phyloP scores from a whole-genome alignment of 495 filamentous ascomycete genomes.

The Neurospora tetrasperma region DNA sequence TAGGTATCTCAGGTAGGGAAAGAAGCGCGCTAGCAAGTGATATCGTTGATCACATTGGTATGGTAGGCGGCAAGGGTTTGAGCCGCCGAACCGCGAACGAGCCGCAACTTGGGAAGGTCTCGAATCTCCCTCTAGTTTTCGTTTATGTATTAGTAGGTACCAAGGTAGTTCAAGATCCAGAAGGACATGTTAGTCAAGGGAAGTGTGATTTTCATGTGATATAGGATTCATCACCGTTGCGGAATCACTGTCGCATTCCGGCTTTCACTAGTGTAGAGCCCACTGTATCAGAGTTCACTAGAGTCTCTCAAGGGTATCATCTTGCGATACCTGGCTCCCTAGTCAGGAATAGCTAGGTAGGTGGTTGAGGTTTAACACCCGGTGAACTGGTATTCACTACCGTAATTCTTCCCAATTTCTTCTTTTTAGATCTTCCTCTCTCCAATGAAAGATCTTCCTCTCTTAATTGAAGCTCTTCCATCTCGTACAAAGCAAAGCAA shows the following conservation, averaged over 20 bases:
- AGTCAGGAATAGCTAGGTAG: too few relatives aligned
- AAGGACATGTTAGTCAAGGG: not conserved
- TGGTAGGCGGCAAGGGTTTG: too few relatives aligned
- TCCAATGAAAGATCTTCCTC: not conserved
- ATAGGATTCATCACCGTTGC: not conserved
- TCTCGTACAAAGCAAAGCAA: not conserved
- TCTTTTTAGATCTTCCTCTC: not conserved
- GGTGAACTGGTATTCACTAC: not conserved
- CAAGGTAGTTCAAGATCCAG: too few relatives aligned
- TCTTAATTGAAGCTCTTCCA: too few relatives aligned
- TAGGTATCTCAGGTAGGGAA: not conserved
- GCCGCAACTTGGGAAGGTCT: not conserved
- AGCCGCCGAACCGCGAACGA: not conserved
- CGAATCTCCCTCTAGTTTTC: not conserved
- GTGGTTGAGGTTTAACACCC: too few relatives aligned
- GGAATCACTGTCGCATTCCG: not conserved
- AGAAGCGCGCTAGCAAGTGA: not conserved
- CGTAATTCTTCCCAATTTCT: not conserved
- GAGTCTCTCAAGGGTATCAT: too few relatives aligned
- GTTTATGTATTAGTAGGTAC: too few relatives aligned
- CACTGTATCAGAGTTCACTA: not conserved
- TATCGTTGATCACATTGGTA: not conserved
- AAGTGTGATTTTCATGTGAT: not conserved
- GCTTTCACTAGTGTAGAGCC: not conserved
- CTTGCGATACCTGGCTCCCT: too few relatives aligned